Conservation (phyloP, 2,329 filamentous ascomycete species). For the Apiospora marii region DNA sequence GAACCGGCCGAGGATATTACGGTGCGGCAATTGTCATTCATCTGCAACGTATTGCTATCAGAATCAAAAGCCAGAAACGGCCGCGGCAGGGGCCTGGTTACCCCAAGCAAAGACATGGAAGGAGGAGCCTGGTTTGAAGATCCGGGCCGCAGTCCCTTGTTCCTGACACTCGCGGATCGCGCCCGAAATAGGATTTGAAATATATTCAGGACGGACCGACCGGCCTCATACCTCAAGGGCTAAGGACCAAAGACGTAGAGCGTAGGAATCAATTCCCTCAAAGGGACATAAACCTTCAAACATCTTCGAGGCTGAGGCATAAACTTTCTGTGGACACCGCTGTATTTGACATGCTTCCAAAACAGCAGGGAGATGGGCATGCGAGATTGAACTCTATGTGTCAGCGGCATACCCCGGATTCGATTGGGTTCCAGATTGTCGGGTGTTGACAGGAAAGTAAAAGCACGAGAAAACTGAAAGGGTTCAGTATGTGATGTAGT, state of each 20-base stretch:
- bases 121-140: background rate
- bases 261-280: background rate
- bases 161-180: background rate
- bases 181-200: slow-evolving; percentile 13
- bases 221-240: background rate
- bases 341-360: background rate
- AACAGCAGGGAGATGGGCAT: background rate
- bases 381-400: background rate
- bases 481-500: background rate
- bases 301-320: background rate
- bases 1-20: background rate
- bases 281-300: background rate
- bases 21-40: background rate
- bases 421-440: slow-evolving; percentile 7
- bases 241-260: background rate
- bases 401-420: background rate
- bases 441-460: background rate
- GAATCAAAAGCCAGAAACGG: background rate
- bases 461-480: background rate
- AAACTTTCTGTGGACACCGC: slow-evolving; percentile 5
- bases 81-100: background rate
- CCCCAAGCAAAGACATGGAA: background rate
- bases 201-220: background rate
- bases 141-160: slow-evolving; percentile 1
- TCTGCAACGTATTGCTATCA: background rate